Conservation (phyloP, 2,329 filamentous ascomycete species). For the Fusarium sp. region DNA sequence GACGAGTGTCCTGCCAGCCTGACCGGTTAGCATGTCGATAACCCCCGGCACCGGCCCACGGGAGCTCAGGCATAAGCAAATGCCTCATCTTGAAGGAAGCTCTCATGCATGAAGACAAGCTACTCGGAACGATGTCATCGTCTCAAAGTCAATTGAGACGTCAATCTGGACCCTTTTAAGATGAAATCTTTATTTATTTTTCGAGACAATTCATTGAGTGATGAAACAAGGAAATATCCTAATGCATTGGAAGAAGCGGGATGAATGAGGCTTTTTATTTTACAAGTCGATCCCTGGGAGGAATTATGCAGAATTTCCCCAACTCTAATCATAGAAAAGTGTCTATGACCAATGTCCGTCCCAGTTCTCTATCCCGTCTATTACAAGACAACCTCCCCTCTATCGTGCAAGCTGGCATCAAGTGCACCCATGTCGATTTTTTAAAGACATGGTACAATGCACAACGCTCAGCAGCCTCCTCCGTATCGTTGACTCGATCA, state of each 20-base stretch:
- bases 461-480: slow-evolving; percentile 47
- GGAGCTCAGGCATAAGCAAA: slow-evolving; percentile 48
- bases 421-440: slow-evolving; percentile 45
- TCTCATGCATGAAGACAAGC: slow-evolving; percentile 22
- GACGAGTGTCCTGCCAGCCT: slow-evolving; percentile 39
- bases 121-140: slow-evolving; percentile 31
- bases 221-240: slow-evolving; percentile 48
- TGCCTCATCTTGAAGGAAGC: slow-evolving; percentile 44
- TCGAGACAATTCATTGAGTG: slow-evolving; percentile 11
- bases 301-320: slow-evolving; percentile 51
- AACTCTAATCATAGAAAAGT: slow-evolving; percentile 54
- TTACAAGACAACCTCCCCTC: slow-evolving; percentile 55
- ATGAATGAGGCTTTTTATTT: slow-evolving; percentile 60
- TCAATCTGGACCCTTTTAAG: slow-evolving; percentile 17
- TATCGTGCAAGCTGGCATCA: slow-evolving; percentile 52
- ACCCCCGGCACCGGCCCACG: slow-evolving; percentile 49
- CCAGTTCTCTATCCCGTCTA: slow-evolving; percentile 58
- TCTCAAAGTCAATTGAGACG: slow-evolving; percentile 40
- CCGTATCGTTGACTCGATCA: slow-evolving; percentile 53
- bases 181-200: slow-evolving; percentile 15
- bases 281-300: slow-evolving; percentile 56
- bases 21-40: slow-evolving; percentile 44
- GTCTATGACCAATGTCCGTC: slow-evolving; percentile 51
- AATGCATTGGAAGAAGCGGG: slow-evolving; percentile 52
- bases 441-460: slow-evolving; percentile 46